These are phyloP conservation scores for Eutrema salsugineum DNA, from an alignment of 441 rosid genomes.

Conservation along the genomic window DNA sequence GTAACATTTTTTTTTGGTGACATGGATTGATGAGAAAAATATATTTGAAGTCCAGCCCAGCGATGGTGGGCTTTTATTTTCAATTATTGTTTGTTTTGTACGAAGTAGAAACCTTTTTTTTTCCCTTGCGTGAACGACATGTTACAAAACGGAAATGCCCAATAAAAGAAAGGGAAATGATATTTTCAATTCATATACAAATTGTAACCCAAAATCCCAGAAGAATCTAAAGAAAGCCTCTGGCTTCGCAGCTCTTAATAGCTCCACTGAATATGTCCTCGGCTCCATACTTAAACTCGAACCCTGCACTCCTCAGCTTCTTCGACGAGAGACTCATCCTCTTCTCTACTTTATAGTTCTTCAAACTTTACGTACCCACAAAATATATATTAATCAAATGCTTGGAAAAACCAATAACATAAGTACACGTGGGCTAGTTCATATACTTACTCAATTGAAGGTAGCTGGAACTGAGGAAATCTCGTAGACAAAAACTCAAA, in stretches of 20 bases:
- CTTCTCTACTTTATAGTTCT: slow-evolving; percentile 29
- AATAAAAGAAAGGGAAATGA: neutral
- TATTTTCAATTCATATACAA: slow-evolving; percentile 34
- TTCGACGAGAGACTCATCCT: slow-evolving; percentile 30
- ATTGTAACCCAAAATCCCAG: neutral
- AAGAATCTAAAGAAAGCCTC: slow-evolving; percentile 25
- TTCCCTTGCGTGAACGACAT: neutral
- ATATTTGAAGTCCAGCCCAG: no score
- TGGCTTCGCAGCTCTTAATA: slow-evolving; percentile 31
- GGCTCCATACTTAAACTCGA: slow-evolving; percentile 30
- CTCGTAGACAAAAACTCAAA: slow-evolving; percentile 30
- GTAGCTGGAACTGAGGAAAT: slow-evolving; percentile 40
- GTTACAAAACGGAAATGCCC: neutral
- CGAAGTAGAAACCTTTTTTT: neutral
- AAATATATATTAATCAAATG: neutral
- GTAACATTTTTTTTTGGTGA: no score
- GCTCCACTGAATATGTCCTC: slow-evolving; percentile 41
- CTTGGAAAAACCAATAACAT: neutral
- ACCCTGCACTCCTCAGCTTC: slow-evolving; percentile 35
- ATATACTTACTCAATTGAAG: slow-evolving; percentile 42
- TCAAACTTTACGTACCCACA: slow-evolving; percentile 25
- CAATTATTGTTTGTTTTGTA: neutral
- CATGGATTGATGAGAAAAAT: no score
- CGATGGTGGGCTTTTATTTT: no score
- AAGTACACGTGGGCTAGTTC: neutral